Base-by-base conservation (phyloP, 2,329 filamentous ascomycete species). In the Blumeriella jaapii region DNA sequence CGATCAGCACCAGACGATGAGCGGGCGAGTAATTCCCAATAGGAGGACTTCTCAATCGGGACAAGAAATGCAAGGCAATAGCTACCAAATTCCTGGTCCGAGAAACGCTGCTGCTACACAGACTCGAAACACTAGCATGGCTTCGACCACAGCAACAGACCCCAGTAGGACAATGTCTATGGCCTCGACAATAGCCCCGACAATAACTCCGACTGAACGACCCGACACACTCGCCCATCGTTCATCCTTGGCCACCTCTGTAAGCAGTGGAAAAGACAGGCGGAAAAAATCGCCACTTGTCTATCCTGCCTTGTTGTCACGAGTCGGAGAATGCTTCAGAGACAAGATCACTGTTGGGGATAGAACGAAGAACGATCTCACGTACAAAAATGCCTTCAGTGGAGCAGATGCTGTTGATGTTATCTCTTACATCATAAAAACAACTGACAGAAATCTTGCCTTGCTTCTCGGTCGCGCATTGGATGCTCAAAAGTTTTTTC, bases 401-500 rank as follows among this genome's bases (percentile, higher is more conserved):
- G 91, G 91, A 48, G 82, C 84, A 15, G 91, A 98, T 57, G 89
- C 91, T 13, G 91, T 98, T 13, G 91, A 98, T 57, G 71, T 96
- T 39, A 81, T 98, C 46, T 84, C 84, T 1, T 93, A 93, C 55
- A 96, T 98, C 47, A 96, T 98, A 59, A 82, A 93, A 54, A 98
- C 91, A 1, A 94, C 85, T 1, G 91, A 98, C 60, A 76, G 91
- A 40, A 98, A 98, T 56, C 66, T 98, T 41, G 91, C 91, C 8
- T 66, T 98, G 31, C 72, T 98, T 7, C 67, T 98, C 11, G 91
- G 91, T 43, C 75, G 91, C 55, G 86, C 91, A 26, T 65, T 98
- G 41, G 91, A 98, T 61, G 91, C 91, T 15, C 91, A 98, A 56
- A 96, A 96, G 58, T 95, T 94, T 63, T 98, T 98, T 57, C 91